Evolutionary conservation across 1,284 basidiomycete genomes (phyloP), one percentile per base, ranked within the genome.

Genomic region (Ceratobasidium theobromae): DNA sequence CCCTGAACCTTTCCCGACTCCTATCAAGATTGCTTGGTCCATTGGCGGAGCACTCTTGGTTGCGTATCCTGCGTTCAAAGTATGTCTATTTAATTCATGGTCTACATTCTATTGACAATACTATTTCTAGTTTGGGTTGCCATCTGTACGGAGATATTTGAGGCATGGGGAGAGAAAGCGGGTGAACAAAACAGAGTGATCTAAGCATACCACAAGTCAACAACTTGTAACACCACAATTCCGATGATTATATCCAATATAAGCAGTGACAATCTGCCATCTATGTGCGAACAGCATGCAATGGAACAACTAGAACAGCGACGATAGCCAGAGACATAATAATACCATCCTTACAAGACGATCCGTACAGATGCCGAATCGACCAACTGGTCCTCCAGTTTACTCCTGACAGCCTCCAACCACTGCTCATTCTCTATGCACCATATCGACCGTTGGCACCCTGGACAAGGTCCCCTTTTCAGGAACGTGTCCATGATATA

Each of bases 61-160:
- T 21, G 72, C 88, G 48, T 93, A 92, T 79, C 88, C 90, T 21
- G 76, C 78, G 21, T 73, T 86, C 4, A 81, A 83, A 79, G 89
- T 89, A 70, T 72, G 82, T 46, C 2, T 1, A 27, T 16, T 6
- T 21, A 3, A 23, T 53, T 8, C 32, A 16, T n/a, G 35, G 1
- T 23, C 25, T 33, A 46, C 52, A 16, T 23, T 33, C 23, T 18
- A 49, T 58, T 41, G 27, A 51, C 25, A 41, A 23, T 43, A 45
- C 43, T 14, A 11, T n/a, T 11, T 11, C 11, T 43, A 68, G 67
- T 68, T 68, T 41, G 67, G 67, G 6, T 38, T 68, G 18, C 67
- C 67, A 38, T 55, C 54, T 18, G 62, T 51, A 27, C 52, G 67
- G 46, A 49, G 64, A 57, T 68, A 68, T 33, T 49, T 68, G 16